Conservation (phyloP, 352 stramenopile genomes). For the Pythium pyrilobum region DNA sequence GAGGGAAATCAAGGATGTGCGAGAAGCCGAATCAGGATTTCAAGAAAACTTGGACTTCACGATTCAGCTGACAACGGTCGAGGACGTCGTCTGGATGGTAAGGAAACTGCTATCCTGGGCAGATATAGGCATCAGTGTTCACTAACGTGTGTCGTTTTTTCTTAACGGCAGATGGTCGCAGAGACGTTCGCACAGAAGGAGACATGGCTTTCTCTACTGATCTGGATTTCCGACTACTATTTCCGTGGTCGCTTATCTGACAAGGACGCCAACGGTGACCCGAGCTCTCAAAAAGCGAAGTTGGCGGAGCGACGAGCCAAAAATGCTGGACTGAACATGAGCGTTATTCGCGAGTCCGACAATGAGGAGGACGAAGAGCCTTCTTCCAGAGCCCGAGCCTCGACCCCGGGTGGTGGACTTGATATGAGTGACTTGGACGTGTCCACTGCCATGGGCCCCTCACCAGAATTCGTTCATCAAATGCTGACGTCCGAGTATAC, state of each 20-base stretch:
- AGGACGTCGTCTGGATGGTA: constrained; percentile 81
- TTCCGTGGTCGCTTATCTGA: constrained; percentile 30
- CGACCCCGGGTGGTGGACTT: constrained; percentile 3
- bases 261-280: constrained; percentile 27
- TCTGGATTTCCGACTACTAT: constrained; percentile 86
- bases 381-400: background rate
- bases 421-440: constrained; percentile 21
- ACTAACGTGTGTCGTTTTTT: background rate
- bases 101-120: background rate
- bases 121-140: background rate
- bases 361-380: constrained; percentile 17
- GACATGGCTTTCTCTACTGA: constrained; percentile 78
- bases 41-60: constrained; percentile 83
- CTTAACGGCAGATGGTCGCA: constrained; percentile 49
- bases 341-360: constrained; percentile 23
- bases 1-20: constrained; percentile 70
- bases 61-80: constrained; percentile 72
- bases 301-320: constrained; percentile 16
- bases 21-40: constrained; percentile 74
- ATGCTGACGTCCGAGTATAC: constrained; percentile 34
- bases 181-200: constrained; percentile 81
- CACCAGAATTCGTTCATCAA: constrained; percentile 11
- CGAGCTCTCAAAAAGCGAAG: constrained; percentile 27
- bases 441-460: constrained; percentile 3
- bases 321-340: constrained; percentile 20